These are phyloP conservation scores for Heterobasidion irregulare DNA, from an alignment of 1,284 basidiomycete species.

Conservation along the genomic window DNA sequence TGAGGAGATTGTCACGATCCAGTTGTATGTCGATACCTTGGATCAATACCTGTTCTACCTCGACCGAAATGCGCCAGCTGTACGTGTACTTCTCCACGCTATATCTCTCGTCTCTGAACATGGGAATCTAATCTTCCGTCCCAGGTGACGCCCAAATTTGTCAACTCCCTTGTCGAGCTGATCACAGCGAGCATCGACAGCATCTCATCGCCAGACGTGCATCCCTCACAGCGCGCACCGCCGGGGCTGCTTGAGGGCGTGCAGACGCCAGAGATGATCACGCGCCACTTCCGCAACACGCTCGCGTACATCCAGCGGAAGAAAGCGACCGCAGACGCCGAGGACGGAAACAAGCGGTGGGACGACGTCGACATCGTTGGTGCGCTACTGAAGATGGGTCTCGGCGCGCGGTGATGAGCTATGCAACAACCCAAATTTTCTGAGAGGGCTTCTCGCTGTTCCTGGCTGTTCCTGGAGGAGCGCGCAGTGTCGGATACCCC, in stretches of 20 bases:
- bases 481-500: background rate
- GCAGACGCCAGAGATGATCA: constrained; percentile 87
- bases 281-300: constrained; percentile 88
- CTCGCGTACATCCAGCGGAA: constrained; percentile 74
- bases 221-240: constrained; percentile 73
- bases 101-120: background rate
- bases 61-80: constrained; percentile 84
- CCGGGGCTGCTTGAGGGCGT: constrained; percentile 85
- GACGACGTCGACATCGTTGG: constrained; percentile 82
- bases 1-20: constrained; percentile 90
- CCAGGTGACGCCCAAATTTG: constrained; percentile 86
- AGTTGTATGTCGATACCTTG: constrained; percentile 89
- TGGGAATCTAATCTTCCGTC: constrained; percentile 1
- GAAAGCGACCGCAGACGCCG: constrained; percentile 51
- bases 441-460: background rate
- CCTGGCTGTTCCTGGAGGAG: background rate
- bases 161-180: constrained; percentile 89
- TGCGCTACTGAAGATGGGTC: constrained; percentile 81
- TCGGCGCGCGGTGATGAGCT: constrained; percentile 34
- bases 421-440: background rate
- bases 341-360: constrained; percentile 52
- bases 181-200: constrained; percentile 88
- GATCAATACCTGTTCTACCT: constrained; percentile 93
- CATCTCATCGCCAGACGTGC: constrained; percentile 76
- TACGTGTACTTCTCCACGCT: constrained; percentile 28